Conservation (phyloP, 2,329 filamentous ascomycete genomes). For the Penicillium psychrosexuale region DNA sequence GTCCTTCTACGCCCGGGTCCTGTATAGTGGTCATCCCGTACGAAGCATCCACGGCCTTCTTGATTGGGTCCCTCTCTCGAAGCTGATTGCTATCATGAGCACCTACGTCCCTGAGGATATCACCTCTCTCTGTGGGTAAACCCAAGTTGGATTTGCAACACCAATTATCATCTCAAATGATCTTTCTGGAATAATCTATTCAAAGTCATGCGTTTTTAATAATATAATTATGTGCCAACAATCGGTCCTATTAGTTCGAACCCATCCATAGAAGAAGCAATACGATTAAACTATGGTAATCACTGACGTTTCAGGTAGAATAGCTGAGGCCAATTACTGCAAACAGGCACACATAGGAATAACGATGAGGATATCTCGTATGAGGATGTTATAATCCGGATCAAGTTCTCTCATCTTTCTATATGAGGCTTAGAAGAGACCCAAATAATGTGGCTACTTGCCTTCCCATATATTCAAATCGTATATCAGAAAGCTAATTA, state of each 20-base stretch:
- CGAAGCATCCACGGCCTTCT: constrained; percentile 30
- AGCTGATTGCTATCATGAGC: constrained; percentile 27
- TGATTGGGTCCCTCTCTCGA: constrained; percentile 29
- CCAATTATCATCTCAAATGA: background rate
- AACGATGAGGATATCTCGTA: background rate
- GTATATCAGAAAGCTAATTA: no score
- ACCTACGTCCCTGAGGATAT: constrained; percentile 30
- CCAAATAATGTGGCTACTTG: no score
- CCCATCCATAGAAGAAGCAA: background rate
- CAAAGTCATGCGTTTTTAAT: background rate
- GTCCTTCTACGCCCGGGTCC: constrained; percentile 25
- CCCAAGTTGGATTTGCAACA: no score
- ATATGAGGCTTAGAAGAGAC: no score
- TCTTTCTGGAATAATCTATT: background rate
- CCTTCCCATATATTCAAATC: no score
- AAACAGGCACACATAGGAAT: background rate
- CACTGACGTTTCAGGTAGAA: background rate
- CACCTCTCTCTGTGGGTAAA: constrained; percentile 22
- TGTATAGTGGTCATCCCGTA: constrained; percentile 32
- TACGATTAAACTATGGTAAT: background rate
- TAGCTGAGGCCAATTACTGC: background rate
- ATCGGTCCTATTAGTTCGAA: background rate
- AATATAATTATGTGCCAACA: background rate
- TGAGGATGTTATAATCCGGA: background rate
- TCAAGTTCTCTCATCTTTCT: background rate